Conservation (phyloP, 1,284 basidiomycete genomes). For the Inonotus obliquus region DNA sequence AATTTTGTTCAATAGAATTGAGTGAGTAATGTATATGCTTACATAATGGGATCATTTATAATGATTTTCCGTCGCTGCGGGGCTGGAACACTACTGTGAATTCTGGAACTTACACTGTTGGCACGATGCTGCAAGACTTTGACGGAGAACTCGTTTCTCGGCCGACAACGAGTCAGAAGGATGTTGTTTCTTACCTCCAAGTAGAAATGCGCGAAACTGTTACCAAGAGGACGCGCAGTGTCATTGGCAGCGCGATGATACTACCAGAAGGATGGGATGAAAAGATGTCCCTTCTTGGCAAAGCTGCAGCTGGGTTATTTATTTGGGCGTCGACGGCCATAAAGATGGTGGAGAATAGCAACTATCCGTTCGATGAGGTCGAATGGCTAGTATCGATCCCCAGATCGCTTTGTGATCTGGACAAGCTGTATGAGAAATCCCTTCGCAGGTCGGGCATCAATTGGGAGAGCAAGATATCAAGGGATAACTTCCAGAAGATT, state of each 20-base stretch:
- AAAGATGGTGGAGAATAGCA: conserved; percentile 16
- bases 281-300: conserved; percentile 22
- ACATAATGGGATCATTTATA: too few species aligned
- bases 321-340: conserved; percentile 29
- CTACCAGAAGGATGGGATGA: not conserved
- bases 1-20: too few species aligned
- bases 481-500: not conserved
- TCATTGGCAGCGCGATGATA: too few species aligned
- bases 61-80: too few species aligned
- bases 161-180: not conserved
- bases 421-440: not conserved
- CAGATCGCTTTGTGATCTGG: not conserved
- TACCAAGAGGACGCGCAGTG: not conserved
- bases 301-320: conserved; percentile 25
- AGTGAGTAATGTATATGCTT: too few species aligned
- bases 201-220: not conserved
- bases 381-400: not conserved
- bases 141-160: too few species aligned
- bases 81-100: too few species aligned
- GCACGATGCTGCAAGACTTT: too few species aligned
- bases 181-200: not conserved
- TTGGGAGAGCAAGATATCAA: not conserved
- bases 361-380: not conserved
- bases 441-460: not conserved
- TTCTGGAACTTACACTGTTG: too few species aligned